phyloP scores from a whole-genome alignment of 2,329 filamentous ascomycete genomes.

The Fusarium sp. region DNA sequence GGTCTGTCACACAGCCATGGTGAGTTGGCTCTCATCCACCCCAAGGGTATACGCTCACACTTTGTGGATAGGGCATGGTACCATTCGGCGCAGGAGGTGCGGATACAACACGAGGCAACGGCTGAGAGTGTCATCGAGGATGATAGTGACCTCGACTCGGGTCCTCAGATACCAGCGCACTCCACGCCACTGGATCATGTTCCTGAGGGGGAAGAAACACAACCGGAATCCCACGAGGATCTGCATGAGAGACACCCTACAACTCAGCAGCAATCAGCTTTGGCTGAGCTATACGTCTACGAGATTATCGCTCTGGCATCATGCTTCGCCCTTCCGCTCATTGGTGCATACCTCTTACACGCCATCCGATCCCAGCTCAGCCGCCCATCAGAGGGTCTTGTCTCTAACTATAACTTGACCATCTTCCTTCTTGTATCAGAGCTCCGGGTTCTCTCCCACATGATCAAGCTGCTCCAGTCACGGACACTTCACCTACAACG shows the following conservation, averaged over 20 bases:
- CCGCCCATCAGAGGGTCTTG: constrained; percentile 84
- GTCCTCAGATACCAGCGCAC: constrained; percentile 29
- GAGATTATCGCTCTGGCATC: constrained; percentile 80
- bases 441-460: constrained; percentile 82
- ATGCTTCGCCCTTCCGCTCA: constrained; percentile 82
- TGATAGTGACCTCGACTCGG: constrained; percentile 58
- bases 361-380: constrained; percentile 84
- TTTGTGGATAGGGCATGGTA: constrained; percentile 67
- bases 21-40: constrained; percentile 55
- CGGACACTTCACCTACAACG: constrained; percentile 86
- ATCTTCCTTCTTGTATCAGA: constrained; percentile 92
- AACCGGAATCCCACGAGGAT: constrained; percentile 35
- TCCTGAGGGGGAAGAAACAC: constrained; percentile 53
- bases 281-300: constrained; percentile 77
- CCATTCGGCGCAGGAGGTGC: constrained; percentile 74
- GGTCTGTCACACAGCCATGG: constrained; percentile 93
- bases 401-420: constrained; percentile 92
- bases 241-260: constrained; percentile 22
- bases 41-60: constrained; percentile 13
- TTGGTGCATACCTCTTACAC: constrained; percentile 88
- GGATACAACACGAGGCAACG: constrained; percentile 62
- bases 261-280: constrained; percentile 54
- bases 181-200: constrained; percentile 55
- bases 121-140: constrained; percentile 57
- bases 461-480: constrained; percentile 82